Percentiles rank a stretch among this genome's conserved stretches.
Evolutionary conservation across 345 rosid genomes (phyloP).

Genomic region (Euclidium syriacum): DNA sequence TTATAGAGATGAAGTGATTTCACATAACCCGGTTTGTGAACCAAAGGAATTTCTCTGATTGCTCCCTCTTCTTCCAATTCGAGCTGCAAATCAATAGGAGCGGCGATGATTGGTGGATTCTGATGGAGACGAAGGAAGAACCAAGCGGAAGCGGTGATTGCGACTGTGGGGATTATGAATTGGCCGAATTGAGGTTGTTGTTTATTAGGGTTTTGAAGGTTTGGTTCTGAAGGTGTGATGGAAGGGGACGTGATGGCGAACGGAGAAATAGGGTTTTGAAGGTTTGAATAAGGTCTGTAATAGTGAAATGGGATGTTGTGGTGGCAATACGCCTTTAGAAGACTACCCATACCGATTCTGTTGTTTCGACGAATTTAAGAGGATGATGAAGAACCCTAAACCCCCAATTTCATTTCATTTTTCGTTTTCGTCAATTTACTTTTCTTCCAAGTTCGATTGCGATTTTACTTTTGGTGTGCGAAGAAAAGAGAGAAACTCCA

Average conservation of each 20-base stretch:
- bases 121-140: conserved; percentile 30
- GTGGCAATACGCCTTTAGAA: conserved; percentile 5
- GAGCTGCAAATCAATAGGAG: background rate
- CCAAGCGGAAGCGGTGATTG: conserved; percentile 32
- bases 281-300: conserved; percentile 26
- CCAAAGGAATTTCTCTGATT: conserved; percentile 24
- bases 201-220: background rate
- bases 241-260: conserved; percentile 31
- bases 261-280: conserved; percentile 29
- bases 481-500: too few relatives aligned
- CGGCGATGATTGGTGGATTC: conserved; percentile 17
- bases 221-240: background rate
- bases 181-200: conserved; percentile 18
- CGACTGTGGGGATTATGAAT: conserved; percentile 26
- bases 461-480: too few relatives aligned
- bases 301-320: conserved; percentile 23
- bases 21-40: conserved; percentile 10
- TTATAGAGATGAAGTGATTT: conserved; percentile 23
- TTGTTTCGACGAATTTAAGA: background rate
- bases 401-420: background rate
- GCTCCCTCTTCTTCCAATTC: conserved; percentile 16
- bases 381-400: background rate
- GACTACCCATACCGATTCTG: background rate
- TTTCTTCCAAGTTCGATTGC: background rate
- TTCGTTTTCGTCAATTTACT: background rate